These are phyloP conservation scores for Globisporangium viniferum DNA, from an alignment of 352 stramenopile genomes.

Conservation along the genomic window DNA sequence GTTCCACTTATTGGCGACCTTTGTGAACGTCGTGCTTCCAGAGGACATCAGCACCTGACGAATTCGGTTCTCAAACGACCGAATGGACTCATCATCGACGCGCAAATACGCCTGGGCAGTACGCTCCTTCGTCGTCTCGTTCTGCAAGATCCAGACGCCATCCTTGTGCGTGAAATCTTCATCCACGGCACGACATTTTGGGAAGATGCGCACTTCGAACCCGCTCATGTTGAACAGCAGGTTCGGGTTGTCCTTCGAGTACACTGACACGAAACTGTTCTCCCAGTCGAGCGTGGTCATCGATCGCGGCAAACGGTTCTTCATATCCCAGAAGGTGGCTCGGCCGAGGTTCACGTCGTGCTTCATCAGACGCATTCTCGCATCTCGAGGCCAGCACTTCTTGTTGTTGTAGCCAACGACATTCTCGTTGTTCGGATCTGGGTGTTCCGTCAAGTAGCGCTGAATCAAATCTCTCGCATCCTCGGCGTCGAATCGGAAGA, in stretches of 20 bases:
- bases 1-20: slow-evolving; percentile 99
- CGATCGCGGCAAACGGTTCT: slow-evolving; percentile 97
- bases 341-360: slow-evolving; percentile 99
- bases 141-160: slow-evolving; percentile 99
- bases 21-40: slow-evolving; percentile 99
- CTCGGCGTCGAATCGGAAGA: slow-evolving; percentile 98
- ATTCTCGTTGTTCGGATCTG: slow-evolving; percentile 99
- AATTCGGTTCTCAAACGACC: slow-evolving; percentile 99
- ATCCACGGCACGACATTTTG: slow-evolving; percentile 88
- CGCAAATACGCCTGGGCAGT: slow-evolving; percentile 98
- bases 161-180: slow-evolving; percentile 96
- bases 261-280: slow-evolving; percentile 99
- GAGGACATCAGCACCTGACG: slow-evolving; percentile 99
- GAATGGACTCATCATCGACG: slow-evolving; percentile 94
- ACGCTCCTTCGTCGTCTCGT: slow-evolving; percentile 99
- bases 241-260: slow-evolving; percentile 99
- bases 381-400: slow-evolving; percentile 99
- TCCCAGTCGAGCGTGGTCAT: slow-evolving; percentile 99
- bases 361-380: slow-evolving; percentile 99
- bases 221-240: slow-evolving; percentile 99
- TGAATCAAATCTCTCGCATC: slow-evolving; percentile 99
- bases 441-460: slow-evolving; percentile 98
- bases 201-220: slow-evolving; percentile 97
- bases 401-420: slow-evolving; percentile 99
- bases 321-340: slow-evolving; percentile 99